These are phyloP conservation scores for Zymoseptoria passerinii DNA, from an alignment of 2,329 filamentous ascomycete genomes.

Conservation along the genomic window DNA sequence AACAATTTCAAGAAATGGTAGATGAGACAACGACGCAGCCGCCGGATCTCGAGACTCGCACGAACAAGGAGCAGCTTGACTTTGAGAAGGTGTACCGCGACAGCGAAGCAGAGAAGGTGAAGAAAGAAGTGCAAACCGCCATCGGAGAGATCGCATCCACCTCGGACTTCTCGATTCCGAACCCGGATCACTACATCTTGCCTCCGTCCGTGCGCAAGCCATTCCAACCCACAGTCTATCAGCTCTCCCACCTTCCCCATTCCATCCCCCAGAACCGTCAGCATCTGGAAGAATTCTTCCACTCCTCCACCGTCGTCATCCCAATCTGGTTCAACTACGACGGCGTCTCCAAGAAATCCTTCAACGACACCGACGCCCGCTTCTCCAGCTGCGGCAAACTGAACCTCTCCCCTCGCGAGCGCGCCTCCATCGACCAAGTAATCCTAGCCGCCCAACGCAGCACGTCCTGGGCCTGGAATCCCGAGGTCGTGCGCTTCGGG, in stretches of 20 bases:
- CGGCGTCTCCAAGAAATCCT: constrained; percentile 1
- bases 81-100: no score
- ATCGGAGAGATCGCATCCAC: no score
- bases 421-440: constrained; percentile 3
- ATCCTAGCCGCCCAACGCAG: not conserved
- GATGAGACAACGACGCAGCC: not conserved
- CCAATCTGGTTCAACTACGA: constrained; percentile 19
- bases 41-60: no score
- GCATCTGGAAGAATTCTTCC: constrained; percentile 1
- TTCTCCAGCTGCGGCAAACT: constrained; percentile 7
- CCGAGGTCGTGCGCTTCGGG: constrained; percentile 1
- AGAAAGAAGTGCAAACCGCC: no score
- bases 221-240: not conserved
- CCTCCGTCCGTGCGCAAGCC: no score
- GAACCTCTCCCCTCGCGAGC: constrained; percentile 2
- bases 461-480: not conserved
- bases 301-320: constrained; percentile 5
- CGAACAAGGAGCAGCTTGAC: no score
- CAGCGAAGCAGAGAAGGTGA: no score
- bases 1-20: not conserved
- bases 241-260: not conserved
- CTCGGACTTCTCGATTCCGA: no score
- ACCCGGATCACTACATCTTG: no score
- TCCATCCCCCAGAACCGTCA: constrained; percentile 2
- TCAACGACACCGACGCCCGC: not conserved